These are phyloP conservation scores for Pythium guiyangense DNA, from an alignment of 352 stramenopile species.

Conservation along the genomic window DNA sequence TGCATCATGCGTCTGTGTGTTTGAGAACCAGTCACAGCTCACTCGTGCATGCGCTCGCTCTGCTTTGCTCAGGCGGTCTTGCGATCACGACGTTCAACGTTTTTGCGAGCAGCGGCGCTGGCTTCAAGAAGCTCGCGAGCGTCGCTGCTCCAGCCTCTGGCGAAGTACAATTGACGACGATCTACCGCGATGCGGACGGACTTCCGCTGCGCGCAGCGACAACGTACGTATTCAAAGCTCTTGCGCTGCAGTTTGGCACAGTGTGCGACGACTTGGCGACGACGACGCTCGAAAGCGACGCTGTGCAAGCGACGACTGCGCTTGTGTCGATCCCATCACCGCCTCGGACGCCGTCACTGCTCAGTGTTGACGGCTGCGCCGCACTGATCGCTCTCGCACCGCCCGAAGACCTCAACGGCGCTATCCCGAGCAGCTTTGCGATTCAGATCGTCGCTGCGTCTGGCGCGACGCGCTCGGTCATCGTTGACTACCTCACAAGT, in stretches of 20 bases:
- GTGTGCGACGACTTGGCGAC: conserved; percentile 31
- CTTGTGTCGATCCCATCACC: conserved; percentile 20
- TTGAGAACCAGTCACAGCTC: not conserved
- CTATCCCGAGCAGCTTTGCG: conserved; percentile 10
- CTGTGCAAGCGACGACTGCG: conserved; percentile 19
- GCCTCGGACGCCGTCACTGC: conserved; percentile 15
- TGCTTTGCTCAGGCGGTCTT: conserved; percentile 18
- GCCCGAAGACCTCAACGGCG: conserved; percentile 32
- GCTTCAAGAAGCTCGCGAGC: conserved; percentile 24
- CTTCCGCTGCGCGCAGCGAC: conserved; percentile 17
- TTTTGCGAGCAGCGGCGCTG: conserved; percentile 14
- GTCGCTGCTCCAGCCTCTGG: conserved; percentile 13
- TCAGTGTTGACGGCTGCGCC: conserved; percentile 15
- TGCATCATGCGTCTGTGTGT: not conserved
- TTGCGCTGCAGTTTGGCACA: conserved; percentile 33
- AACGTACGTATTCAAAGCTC: conserved; percentile 34
- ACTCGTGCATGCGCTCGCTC: not conserved
- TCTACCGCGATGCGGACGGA: conserved; percentile 17
- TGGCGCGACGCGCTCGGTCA: conserved; percentile 2
- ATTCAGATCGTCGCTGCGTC: not conserved
- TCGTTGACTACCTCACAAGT: conserved; percentile 2
- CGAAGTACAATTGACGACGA: conserved; percentile 8
- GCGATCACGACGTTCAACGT: conserved; percentile 27
- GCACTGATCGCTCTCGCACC: conserved; percentile 14
- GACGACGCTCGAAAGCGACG: conserved; percentile 25